Base-by-base conservation (phyloP, 345 rosid genomes). In the Erucastrum elatum region DNA sequence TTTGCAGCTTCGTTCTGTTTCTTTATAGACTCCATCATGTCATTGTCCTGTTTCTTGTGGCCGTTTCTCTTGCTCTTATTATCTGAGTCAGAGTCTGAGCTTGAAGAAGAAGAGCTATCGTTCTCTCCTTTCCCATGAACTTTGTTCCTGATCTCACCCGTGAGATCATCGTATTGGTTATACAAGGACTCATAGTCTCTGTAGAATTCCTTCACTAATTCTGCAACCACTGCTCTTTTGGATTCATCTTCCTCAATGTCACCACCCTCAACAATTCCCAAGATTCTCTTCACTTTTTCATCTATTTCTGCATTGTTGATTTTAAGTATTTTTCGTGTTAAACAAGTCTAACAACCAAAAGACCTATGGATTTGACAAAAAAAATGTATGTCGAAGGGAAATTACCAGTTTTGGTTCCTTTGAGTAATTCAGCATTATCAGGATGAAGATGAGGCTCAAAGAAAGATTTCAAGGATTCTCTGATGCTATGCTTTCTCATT, bases 391-490 rank as follows among this genome's bases (percentile, higher is more conserved):
- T 11, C n/a, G 7, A 35, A 74, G 51, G 34, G 13, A 17, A 72
- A 39, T 80, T 77, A 94, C 98, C 97, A 82, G 80, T 82, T 81
- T 87, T 94, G 51, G 83, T 86, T 84, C 82, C 97, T 87, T 92
- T 85, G 70, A 90, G 92, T 70, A 86, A 84, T 64, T 90, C 94
- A 68, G 75, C 88, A 21, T 82, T 82, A 63, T 92, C 94, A 56
- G 89, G 89, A 86, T 91, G 90, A 68, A 90, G 77, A 84, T 92
- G 92, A 79, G 80, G 81, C 74, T 90, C 90, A 78, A 91, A 84
- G 56, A 91, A 83, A 68, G 97, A 88, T 81, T 88, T 90, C 69
- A 94, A 75, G 44, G 94, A 87, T 64, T 92, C 89, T 75, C 84
- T 85, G 65, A 83, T 76, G 11, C 81, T 83, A 59, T 67, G 94